Base-by-base conservation (phyloP, 2,329 filamentous ascomycete species). In the Fusarium mangiferae region DNA sequence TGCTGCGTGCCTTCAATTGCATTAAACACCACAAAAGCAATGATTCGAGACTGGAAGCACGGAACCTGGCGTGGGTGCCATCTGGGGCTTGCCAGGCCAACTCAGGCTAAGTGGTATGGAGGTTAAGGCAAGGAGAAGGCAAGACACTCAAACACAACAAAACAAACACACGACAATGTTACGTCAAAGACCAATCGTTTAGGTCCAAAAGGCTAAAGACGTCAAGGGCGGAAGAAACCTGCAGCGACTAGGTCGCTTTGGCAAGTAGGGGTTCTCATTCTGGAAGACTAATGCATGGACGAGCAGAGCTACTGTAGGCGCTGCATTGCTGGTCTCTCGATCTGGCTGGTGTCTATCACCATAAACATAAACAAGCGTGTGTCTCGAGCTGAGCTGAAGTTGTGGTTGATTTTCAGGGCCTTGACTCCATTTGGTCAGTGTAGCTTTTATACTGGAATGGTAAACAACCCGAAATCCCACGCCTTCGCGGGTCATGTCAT, bases 41-140 rank as follows among this genome's bases (percentile, higher is more conserved):
- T 57, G 44, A 68, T 57, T 54, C 35, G 54, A 73, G 72, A 70
- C 36, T 67, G 60, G 44, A 41, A 59, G 46, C 62, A 41, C 61
- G 55, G 68, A 64, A 56, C 75, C 73, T 68, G 65, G 72, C 66
- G 59, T 42, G 51, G 49, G 66, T 56, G 49, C 62, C 63, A 65
- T 70, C 62, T 65, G 59, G 46, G 66, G 67, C 60, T 70, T 70
- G 67, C 67, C 62, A 70, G 65, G 66, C 75, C 70, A 62, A 73
- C 74, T 78, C 66, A 56, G 72, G 74, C 52, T 65, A 74, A 69
- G 75, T 70, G 72, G 68, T 73, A 75, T 75, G 72, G 68, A 70
- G 56, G 59, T 73, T 57, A 62, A 77, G 68, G 75, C 72, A 77
- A 77, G 75, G 75, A 78, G 75, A 69, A 73, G 41, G 72, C 63